phyloP scores from a whole-genome alignment of 495 filamentous ascomycete species.

The Hypoxylon lienhwacheense region DNA sequence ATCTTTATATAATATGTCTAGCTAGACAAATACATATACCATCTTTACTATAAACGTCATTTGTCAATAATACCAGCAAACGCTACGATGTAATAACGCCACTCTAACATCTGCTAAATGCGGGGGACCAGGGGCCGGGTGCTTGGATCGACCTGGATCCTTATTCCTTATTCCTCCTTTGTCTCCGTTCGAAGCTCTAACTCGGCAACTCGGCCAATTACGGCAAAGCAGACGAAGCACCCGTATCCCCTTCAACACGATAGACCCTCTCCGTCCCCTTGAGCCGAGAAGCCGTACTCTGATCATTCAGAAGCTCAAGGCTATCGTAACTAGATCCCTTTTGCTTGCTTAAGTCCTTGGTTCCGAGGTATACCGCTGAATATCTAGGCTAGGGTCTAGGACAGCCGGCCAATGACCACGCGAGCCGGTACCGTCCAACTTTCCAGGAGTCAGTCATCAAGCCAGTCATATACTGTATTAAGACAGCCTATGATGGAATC shows the following conservation, averaged over 20 bases:
- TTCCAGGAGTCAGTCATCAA: background rate
- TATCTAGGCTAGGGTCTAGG: background rate
- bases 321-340: background rate
- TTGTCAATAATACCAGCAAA: no score
- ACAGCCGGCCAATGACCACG: slow-evolving; percentile 15
- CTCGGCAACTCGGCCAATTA: slow-evolving; percentile 38
- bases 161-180: no score
- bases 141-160: slow-evolving; percentile 17
- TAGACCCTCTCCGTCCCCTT: slow-evolving; percentile 29
- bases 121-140: slow-evolving; percentile 26
- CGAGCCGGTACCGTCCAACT: slow-evolving; percentile 16
- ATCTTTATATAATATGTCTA: no score
- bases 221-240: slow-evolving; percentile 27
- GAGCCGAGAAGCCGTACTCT: slow-evolving; percentile 32
- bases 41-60: slow-evolving; percentile 27
- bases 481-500: slow-evolving; percentile 17
- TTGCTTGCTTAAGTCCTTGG: slow-evolving; percentile 13
- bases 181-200: slow-evolving; percentile 14
- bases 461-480: slow-evolving; percentile 6
- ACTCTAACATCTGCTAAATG: slow-evolving; percentile 13
- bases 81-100: no score
- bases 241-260: slow-evolving; percentile 12
- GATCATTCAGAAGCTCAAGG: slow-evolving; percentile 24
- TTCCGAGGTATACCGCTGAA: slow-evolving; percentile 28
- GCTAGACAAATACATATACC: background rate